These are phyloP conservation scores for Sequoiadendron giganteum DNA, from an alignment of 75 land plant genomes.

Conservation along the genomic window DNA sequence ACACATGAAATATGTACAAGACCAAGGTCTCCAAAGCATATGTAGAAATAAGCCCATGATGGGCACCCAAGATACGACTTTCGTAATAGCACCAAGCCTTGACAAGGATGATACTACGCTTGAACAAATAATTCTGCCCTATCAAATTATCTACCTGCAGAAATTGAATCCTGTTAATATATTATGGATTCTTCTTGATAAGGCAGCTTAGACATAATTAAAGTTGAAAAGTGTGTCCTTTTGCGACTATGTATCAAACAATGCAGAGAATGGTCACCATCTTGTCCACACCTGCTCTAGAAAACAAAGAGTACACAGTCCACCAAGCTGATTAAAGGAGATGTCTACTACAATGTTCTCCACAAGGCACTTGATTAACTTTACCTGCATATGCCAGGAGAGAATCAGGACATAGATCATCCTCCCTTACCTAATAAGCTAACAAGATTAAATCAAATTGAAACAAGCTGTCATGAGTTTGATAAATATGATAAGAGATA, in stretches of 20 bases:
- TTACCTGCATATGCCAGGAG: constrained; percentile 57
- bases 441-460: neutral
- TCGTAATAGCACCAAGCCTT: constrained; percentile 99
- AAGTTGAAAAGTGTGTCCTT: neutral
- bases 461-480: neutral
- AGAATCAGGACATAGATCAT: neutral
- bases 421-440: neutral
- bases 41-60: constrained; percentile 96
- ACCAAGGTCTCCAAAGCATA: constrained; percentile 99
- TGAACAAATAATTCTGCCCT: constrained; percentile 87
- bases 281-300: constrained; percentile 80
- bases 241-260: neutral
- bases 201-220: neutral
- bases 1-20: constrained; percentile 95
- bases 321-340: constrained; percentile 96
- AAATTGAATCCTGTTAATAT: neutral
- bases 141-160: constrained; percentile 84
- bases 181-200: neutral
- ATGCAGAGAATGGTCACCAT: neutral
- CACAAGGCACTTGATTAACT: constrained; percentile 93
- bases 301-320: constrained; percentile 97
- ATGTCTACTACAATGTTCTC: constrained; percentile 98
- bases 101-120: constrained; percentile 95
- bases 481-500: neutral
- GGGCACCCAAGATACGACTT: constrained; percentile 97